phyloP scores from a whole-genome alignment of 2,329 filamentous ascomycete genomes.

The Pyrenochaeta sp. region DNA sequence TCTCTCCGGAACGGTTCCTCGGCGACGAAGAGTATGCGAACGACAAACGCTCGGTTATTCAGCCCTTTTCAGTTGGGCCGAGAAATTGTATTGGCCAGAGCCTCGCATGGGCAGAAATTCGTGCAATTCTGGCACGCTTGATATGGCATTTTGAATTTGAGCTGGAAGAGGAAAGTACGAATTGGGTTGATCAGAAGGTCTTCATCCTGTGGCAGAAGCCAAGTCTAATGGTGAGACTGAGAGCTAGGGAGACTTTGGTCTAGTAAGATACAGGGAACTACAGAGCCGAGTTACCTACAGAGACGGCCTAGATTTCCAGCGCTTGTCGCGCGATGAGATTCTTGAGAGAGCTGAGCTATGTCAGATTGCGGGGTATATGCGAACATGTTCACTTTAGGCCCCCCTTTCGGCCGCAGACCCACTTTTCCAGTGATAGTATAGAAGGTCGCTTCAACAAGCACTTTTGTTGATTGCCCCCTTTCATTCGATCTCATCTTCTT shows the following conservation, averaged over 20 bases:
- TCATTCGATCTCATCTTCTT: background rate
- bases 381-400: constrained; percentile 2
- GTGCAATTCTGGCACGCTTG: constrained; percentile 42
- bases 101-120: constrained; percentile 44
- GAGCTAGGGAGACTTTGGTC: background rate
- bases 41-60: constrained; percentile 41
- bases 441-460: background rate
- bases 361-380: constrained; percentile 3
- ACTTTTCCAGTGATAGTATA: background rate
- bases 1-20: constrained; percentile 24
- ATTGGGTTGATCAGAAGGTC: constrained; percentile 36
- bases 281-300: too few relatives aligned
- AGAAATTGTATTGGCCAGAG: constrained; percentile 30
- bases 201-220: constrained; percentile 42
- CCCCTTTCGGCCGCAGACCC: background rate
- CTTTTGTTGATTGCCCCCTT: background rate
- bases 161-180: constrained; percentile 23
- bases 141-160: constrained; percentile 48
- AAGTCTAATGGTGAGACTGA: constrained; percentile 29
- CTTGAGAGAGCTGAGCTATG: background rate
- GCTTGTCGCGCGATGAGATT: background rate
- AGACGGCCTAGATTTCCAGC: background rate
- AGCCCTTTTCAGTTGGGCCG: constrained; percentile 27
- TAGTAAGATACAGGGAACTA: too few relatives aligned
- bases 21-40: constrained; percentile 22